Evolutionary conservation across 352 stramenopile genomes (phyloP).

Genomic region (Pythium brachiatum): DNA sequence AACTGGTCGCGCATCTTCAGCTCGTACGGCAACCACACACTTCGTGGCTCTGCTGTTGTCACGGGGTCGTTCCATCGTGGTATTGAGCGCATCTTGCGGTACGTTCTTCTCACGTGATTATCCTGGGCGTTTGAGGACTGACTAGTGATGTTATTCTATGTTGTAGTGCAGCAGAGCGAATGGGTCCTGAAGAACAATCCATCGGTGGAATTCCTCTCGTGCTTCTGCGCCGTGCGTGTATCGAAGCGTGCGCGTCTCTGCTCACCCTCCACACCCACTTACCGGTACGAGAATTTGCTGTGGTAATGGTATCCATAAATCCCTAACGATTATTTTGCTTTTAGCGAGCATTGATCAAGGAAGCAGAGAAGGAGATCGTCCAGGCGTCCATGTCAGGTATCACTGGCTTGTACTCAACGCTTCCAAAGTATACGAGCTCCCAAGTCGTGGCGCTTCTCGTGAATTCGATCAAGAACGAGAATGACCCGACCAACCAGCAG

Average conservation of each 20-base stretch:
- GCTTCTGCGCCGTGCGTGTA: slow-evolving; percentile 65
- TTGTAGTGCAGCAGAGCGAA: slow-evolving; percentile 16
- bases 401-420: slow-evolving; percentile 67
- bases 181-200: slow-evolving; percentile 47
- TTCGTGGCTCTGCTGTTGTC: slow-evolving; percentile 75
- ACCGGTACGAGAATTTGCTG: slow-evolving; percentile 32
- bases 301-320: not conserved
- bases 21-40: slow-evolving; percentile 78
- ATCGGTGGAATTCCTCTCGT: slow-evolving; percentile 74
- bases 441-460: slow-evolving; percentile 83
- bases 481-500: slow-evolving; percentile 84
- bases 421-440: slow-evolving; percentile 83
- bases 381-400: slow-evolving; percentile 61
- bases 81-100: slow-evolving; percentile 76
- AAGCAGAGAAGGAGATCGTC: slow-evolving; percentile 73
- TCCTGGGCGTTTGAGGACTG: slow-evolving; percentile 30
- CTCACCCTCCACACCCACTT: slow-evolving; percentile 81
- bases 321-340: not conserved
- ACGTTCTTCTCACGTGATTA: slow-evolving; percentile 22
- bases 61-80: slow-evolving; percentile 78
- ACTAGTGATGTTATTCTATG: slow-evolving; percentile 2
- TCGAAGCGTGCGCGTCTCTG: slow-evolving; percentile 80
- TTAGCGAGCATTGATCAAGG: slow-evolving; percentile 69
- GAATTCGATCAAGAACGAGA: slow-evolving; percentile 79
- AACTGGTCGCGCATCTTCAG: slow-evolving; percentile 85